These are phyloP conservation scores for Dentipellis sp. DNA, from an alignment of 768 basidiomycete genomes.

Conservation along the genomic window DNA sequence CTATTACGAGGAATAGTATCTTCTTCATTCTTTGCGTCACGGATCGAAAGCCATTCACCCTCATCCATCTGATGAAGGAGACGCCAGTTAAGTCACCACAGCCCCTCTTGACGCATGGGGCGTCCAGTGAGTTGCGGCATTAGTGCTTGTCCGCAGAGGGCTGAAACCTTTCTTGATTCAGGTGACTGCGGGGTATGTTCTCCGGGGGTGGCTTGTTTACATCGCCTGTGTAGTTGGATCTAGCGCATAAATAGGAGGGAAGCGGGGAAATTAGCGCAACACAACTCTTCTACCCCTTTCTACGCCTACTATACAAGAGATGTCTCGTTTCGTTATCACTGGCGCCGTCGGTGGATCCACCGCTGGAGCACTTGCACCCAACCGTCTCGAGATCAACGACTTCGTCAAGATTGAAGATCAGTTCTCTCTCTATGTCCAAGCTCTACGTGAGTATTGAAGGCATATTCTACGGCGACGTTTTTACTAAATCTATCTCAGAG, in stretches of 20 bases:
- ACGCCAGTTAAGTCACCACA: too few species aligned
- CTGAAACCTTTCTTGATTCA: not conserved
- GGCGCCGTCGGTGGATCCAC: constrained; percentile 5
- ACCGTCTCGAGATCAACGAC: constrained; percentile 11
- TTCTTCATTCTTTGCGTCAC: too few species aligned
- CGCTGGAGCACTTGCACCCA: constrained; percentile 8
- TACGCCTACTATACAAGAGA: not conserved
- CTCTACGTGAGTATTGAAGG: constrained; percentile 28
- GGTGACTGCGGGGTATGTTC: not conserved
- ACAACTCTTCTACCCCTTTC: not conserved
- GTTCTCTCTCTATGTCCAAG: constrained; percentile 44
- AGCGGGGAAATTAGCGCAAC: not conserved
- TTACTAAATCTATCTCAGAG: constrained; percentile 15
- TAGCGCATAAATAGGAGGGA: not conserved
- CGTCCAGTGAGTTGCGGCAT: not conserved
- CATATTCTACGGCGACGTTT: not conserved
- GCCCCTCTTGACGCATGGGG: too few species aligned
- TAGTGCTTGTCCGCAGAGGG: not conserved
- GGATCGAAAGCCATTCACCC: too few species aligned
- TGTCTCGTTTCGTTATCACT: constrained; percentile 9
- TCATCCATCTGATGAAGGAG: too few species aligned
- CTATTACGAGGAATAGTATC: too few species aligned
- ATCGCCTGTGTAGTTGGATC: not conserved
- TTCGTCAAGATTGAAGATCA: constrained; percentile 30
- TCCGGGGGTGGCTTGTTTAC: not conserved